Percentiles rank a stretch among this genome's conserved stretches.
phyloP scores from a whole-genome alignment of 352 stramenopile species.

The Globisporangium lucens region DNA sequence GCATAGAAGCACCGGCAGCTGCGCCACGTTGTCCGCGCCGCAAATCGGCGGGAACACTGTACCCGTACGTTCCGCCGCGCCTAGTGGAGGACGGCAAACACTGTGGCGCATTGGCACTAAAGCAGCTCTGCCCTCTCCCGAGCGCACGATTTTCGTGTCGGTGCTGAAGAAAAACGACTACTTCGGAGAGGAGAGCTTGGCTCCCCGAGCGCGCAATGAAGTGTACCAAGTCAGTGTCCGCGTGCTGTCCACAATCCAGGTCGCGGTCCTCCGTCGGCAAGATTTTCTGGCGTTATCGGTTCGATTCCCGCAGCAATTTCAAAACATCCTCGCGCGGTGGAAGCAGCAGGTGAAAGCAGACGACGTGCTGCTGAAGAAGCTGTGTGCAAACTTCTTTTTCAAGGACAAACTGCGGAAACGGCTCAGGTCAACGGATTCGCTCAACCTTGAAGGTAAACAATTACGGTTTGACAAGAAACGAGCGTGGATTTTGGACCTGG shows the following conservation, averaged over 20 bases:
- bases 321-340: conserved; percentile 20
- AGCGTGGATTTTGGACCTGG: conserved; percentile 35
- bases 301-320: conserved; percentile 42
- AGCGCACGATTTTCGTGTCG: conserved; percentile 36
- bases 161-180: conserved; percentile 54
- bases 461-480: conserved; percentile 18
- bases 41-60: not conserved
- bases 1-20: not conserved
- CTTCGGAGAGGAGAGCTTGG: conserved; percentile 63
- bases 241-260: conserved; percentile 46
- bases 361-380: conserved; percentile 20
- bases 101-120: conserved; percentile 11
- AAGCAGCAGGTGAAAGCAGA: conserved; percentile 16
- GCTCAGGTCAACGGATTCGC: conserved; percentile 41
- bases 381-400: conserved; percentile 47
- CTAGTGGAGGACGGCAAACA: not conserved
- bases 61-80: not conserved
- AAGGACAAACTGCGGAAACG: conserved; percentile 47
- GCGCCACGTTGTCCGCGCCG: not conserved
- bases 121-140: not conserved
- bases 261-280: conserved; percentile 37
- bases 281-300: conserved; percentile 41
- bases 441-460: conserved; percentile 36
- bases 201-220: conserved; percentile 18
- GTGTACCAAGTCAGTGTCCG: conserved; percentile 59